A percentile compares a stretch with the other conserved stretches of the same genome.
Evolutionary conservation across 495 filamentous ascomycete species (phyloP).

Genomic region (Entonaema liquescens): DNA sequence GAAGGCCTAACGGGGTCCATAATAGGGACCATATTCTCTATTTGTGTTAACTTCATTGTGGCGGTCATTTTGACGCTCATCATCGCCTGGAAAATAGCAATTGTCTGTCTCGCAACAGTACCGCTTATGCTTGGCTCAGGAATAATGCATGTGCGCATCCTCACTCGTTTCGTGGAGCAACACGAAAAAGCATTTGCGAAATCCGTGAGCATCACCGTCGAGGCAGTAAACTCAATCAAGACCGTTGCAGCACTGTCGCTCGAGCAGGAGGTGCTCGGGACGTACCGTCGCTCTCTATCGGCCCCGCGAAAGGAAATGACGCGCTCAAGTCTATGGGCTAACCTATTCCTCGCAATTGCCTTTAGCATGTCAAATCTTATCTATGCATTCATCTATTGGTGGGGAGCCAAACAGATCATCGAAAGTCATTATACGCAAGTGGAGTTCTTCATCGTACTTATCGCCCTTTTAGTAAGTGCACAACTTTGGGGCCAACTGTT

Average conservation of each 20-base stretch:
- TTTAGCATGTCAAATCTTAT: slow-evolving; percentile 64
- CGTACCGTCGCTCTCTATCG: slow-evolving; percentile 57
- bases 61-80: slow-evolving; percentile 64
- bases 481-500: slow-evolving; percentile 74
- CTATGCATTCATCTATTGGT: slow-evolving; percentile 74
- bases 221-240: slow-evolving; percentile 62
- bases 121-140: slow-evolving; percentile 64
- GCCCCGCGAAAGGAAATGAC: slow-evolving; percentile 60
- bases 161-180: slow-evolving; percentile 65
- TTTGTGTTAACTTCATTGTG: slow-evolving; percentile 52
- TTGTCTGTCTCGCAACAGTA: slow-evolving; percentile 63
- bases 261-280: slow-evolving; percentile 53
- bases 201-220: slow-evolving; percentile 60
- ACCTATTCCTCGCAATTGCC: slow-evolving; percentile 63
- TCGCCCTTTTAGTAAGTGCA: slow-evolving; percentile 68
- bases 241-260: slow-evolving; percentile 63
- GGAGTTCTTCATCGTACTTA: slow-evolving; percentile 73
- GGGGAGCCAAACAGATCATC: slow-evolving; percentile 66
- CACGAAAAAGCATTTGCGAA: slow-evolving; percentile 65
- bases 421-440: slow-evolving; percentile 63
- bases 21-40: slow-evolving; percentile 58
- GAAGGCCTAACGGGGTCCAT: slow-evolving; percentile 55
- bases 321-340: slow-evolving; percentile 57
- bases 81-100: slow-evolving; percentile 69
- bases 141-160: slow-evolving; percentile 62